These are phyloP conservation scores for Colletotrichum cuscutae DNA, from an alignment of 2,329 filamentous ascomycete genomes.

Conservation along the genomic window DNA sequence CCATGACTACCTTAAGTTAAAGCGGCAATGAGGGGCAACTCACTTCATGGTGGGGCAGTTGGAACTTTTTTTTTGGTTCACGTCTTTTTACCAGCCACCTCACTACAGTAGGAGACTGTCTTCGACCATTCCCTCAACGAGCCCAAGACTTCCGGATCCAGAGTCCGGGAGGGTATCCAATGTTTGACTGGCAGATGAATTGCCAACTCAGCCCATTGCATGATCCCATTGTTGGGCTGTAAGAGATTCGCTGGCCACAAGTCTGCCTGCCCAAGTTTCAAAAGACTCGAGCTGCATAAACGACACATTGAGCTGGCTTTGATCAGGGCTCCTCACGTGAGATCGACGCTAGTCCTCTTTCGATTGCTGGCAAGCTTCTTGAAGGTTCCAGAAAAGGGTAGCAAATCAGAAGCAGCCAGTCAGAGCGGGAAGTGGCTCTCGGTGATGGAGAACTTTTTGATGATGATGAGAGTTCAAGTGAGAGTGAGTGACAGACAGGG, in stretches of 20 bases:
- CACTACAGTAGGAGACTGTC: slow-evolving; percentile 1
- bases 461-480: slow-evolving; percentile 30
- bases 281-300: slow-evolving; percentile 23
- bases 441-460: slow-evolving; percentile 33
- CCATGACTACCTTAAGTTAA: slow-evolving; percentile 58
- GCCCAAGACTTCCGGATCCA: not conserved
- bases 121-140: slow-evolving; percentile 6
- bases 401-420: slow-evolving; percentile 28
- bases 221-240: slow-evolving; percentile 20
- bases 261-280: slow-evolving; percentile 27
- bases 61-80: slow-evolving; percentile 35
- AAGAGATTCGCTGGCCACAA: not conserved
- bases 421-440: slow-evolving; percentile 2
- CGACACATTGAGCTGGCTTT: slow-evolving; percentile 26
- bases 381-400: slow-evolving; percentile 53
- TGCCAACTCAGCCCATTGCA: slow-evolving; percentile 21
- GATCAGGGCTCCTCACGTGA: slow-evolving; percentile 37
- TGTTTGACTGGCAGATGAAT: slow-evolving; percentile 23
- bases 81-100: slow-evolving; percentile 34
- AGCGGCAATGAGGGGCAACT: slow-evolving; percentile 73
- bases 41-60: slow-evolving; percentile 69
- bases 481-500: slow-evolving; percentile 19
- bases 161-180: not conserved
- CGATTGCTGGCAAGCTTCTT: slow-evolving; percentile 44
- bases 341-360: slow-evolving; percentile 41